Evolutionary conservation across 73 alveolate species (phyloP).

Genomic region (Paramecium sonneborni): DNA sequence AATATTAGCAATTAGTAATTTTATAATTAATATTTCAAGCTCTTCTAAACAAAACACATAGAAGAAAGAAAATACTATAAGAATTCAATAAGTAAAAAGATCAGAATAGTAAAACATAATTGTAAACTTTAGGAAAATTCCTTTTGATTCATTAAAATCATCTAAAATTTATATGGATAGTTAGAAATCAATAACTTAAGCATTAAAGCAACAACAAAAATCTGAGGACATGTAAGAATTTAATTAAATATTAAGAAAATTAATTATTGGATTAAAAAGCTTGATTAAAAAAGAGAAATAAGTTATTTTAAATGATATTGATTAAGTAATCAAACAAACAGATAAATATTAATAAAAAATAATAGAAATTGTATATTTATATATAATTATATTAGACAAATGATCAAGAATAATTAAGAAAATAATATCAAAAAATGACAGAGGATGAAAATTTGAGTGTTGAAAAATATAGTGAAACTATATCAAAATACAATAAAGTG

Average conservation of each 20-base stretch:
- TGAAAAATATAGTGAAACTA: neutral
- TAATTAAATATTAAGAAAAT: neutral
- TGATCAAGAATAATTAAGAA: neutral
- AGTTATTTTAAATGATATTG: neutral
- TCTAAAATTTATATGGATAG: neutral
- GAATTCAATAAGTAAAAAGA: neutral
- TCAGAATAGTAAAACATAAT: neutral
- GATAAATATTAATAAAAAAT: neutral
- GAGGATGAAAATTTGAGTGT: neutral
- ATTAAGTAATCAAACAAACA: neutral
- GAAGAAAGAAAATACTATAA: neutral
- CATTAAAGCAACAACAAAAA: neutral
- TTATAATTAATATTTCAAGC: neutral
- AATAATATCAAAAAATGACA: neutral
- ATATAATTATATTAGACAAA: neutral
- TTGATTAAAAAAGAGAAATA: neutral
- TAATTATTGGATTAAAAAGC: neutral
- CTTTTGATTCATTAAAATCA: neutral
- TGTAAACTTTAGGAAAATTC: neutral
- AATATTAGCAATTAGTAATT: neutral
- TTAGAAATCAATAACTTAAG: neutral
- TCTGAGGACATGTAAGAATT: neutral
- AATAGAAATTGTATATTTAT: neutral
- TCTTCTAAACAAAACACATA: neutral
- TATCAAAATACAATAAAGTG: neutral